A percentile compares a stretch with the other conserved stretches of the same genome.
These are phyloP conservation scores for Tolypocladium album DNA, from an alignment of 2,329 filamentous ascomycete species.

Conservation along the genomic window DNA sequence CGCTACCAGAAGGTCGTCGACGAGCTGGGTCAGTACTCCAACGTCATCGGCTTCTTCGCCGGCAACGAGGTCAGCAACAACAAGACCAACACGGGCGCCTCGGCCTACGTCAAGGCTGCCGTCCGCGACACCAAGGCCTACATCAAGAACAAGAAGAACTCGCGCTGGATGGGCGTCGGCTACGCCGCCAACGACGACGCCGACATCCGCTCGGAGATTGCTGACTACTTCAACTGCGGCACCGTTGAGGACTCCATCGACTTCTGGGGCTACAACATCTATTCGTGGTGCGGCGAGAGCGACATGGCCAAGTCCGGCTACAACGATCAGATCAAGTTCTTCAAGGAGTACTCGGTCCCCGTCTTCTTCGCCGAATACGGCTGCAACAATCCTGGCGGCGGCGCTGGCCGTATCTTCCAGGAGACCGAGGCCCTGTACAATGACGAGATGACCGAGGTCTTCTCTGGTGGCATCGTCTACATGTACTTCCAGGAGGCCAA, in stretches of 20 bases:
- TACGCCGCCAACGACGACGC: slow-evolving; percentile 94
- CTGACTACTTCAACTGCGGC: slow-evolving; percentile 93
- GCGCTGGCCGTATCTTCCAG: slow-evolving; percentile 64
- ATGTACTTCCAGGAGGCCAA: slow-evolving; percentile 94
- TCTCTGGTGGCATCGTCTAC: slow-evolving; percentile 96
- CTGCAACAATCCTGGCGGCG: slow-evolving; percentile 61
- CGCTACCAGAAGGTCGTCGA: slow-evolving; percentile 84
- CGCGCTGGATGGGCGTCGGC: slow-evolving; percentile 76
- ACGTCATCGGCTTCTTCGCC: slow-evolving; percentile 94
- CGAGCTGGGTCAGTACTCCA: slow-evolving; percentile 69
- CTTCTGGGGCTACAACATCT: slow-evolving; percentile 99
- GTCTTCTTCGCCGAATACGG: slow-evolving; percentile 99
- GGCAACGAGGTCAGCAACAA: slow-evolving; percentile 95
- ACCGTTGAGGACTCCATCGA: slow-evolving; percentile 58
- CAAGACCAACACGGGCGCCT: slow-evolving; percentile 77
- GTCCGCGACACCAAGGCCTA: slow-evolving; percentile 94
- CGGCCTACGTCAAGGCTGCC: slow-evolving; percentile 93
- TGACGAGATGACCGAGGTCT: slow-evolving; percentile 70
- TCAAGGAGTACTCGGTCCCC: slow-evolving; percentile 79
- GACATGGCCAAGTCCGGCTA: slow-evolving; percentile 70
- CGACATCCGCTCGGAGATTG: slow-evolving; percentile 69
- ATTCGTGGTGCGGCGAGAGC: slow-evolving; percentile 94
- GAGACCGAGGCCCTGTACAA: slow-evolving; percentile 79
- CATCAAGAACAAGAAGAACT: slow-evolving; percentile 72
- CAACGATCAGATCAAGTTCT: slow-evolving; percentile 73